These are phyloP conservation scores for Lizonia empirigonia DNA, from an alignment of 2,329 filamentous ascomycete species.

Conservation along the genomic window DNA sequence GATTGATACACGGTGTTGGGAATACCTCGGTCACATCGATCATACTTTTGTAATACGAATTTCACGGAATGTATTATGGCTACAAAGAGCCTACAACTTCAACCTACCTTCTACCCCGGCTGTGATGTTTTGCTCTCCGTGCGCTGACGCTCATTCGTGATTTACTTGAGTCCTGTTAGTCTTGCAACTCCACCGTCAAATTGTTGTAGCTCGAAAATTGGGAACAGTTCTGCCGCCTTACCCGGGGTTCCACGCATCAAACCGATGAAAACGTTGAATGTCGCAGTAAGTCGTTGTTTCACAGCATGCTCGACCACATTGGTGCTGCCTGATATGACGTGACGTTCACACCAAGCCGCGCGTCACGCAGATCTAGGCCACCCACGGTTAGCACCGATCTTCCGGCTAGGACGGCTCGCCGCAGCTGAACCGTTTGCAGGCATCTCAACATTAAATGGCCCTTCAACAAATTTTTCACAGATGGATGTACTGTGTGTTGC, in stretches of 20 bases:
- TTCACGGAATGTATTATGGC: slow-evolving; percentile 14
- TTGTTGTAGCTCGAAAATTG: background rate
- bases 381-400: background rate
- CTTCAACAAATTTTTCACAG: too few species aligned
- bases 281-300: background rate
- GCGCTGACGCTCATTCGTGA: too few species aligned
- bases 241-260: too few species aligned
- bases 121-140: background rate
- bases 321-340: slow-evolving; percentile 7
- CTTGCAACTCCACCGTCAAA: too few species aligned
- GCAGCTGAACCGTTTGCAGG: slow-evolving; percentile 11
- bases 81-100: slow-evolving; percentile 11
- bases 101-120: background rate
- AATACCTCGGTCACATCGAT: slow-evolving; percentile 16
- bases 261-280: too few species aligned
- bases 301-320: background rate
- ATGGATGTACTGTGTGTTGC: too few species aligned
- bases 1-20: slow-evolving; percentile 15
- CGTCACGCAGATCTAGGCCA: slow-evolving; percentile 12
- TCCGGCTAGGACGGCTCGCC: slow-evolving; percentile 9
- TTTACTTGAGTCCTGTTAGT: too few species aligned
- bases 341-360: slow-evolving; percentile 10
- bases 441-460: too few species aligned
- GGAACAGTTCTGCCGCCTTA: background rate
- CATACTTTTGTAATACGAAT: slow-evolving; percentile 20